Percentiles rank a stretch among this genome's conserved stretches.
Evolutionary conservation across 2,329 filamentous ascomycete species (phyloP).

Genomic region (Alternaria consortialis): DNA sequence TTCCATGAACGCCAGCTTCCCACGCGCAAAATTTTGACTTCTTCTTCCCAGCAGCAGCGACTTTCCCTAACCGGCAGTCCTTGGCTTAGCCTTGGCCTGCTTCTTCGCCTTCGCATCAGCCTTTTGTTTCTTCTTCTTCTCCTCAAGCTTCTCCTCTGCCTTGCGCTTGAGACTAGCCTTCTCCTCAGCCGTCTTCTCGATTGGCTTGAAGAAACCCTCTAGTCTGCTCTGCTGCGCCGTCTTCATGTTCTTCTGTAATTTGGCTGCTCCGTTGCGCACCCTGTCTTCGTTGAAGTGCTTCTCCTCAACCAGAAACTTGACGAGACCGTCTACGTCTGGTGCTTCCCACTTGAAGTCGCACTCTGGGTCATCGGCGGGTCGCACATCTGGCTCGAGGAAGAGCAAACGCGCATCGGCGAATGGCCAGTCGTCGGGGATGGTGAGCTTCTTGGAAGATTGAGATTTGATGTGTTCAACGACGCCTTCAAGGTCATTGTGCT

Average conservation of each 20-base stretch:
- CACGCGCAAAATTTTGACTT: background rate
- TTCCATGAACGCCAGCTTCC: constrained; percentile 15
- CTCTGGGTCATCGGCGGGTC: constrained; percentile 79
- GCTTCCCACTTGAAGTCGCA: constrained; percentile 99
- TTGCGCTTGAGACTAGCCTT: constrained; percentile 89
- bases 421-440: constrained; percentile 95
- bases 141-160: constrained; percentile 88
- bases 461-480: constrained; percentile 83
- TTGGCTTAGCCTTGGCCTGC: constrained; percentile 83
- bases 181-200: constrained; percentile 87
- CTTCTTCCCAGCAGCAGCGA: background rate
- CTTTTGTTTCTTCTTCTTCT: constrained; percentile 95
- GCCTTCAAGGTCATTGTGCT: constrained; percentile 86
- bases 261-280: constrained; percentile 78
- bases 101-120: constrained; percentile 96
- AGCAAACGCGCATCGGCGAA: constrained; percentile 89
- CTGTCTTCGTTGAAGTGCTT: constrained; percentile 98
- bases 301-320: constrained; percentile 89
- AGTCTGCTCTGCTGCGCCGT: constrained; percentile 87
- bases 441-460: constrained; percentile 74
- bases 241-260: constrained; percentile 90
- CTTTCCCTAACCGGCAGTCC: constrained; percentile 24
- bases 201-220: constrained; percentile 95
- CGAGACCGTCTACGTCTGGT: constrained; percentile 87
- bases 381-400: constrained; percentile 91